Percentiles rank a stretch among this genome's conserved stretches.
phyloP scores from a whole-genome alignment of 129 eudicot species.

The Apium graveolens region DNA sequence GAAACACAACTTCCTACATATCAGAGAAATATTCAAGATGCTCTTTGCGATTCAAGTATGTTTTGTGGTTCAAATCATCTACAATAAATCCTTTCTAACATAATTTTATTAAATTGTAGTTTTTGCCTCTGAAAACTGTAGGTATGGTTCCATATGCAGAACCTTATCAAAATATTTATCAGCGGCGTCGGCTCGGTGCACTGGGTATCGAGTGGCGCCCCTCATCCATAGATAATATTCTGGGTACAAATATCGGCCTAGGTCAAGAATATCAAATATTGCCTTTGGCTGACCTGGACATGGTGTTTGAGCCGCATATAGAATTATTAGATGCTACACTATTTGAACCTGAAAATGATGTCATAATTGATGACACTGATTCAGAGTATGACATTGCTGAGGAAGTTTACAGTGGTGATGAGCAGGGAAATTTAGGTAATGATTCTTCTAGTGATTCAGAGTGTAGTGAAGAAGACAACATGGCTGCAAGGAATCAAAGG shows the following conservation, averaged over 20 bases:
- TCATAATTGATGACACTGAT: constrained; percentile 66
- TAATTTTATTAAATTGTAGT: neutral
- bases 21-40: constrained; percentile 69
- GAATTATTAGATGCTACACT: constrained; percentile 70
- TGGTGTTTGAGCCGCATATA: constrained; percentile 62
- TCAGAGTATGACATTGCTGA: constrained; percentile 76
- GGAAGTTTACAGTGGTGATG: constrained; percentile 58
- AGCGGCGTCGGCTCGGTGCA: constrained; percentile 84
- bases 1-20: constrained; percentile 86
- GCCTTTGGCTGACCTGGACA: constrained; percentile 81
- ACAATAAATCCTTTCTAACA: neutral
- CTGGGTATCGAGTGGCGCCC: constrained; percentile 89
- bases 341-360: constrained; percentile 87
- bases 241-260: constrained; percentile 76
- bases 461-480: constrained; percentile 40
- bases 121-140: constrained; percentile 20
- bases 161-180: constrained; percentile 87
- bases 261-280: constrained; percentile 76
- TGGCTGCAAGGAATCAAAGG: constrained; percentile 20
- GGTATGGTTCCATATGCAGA: constrained; percentile 96
- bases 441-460: constrained; percentile 48
- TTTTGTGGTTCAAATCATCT: constrained; percentile 11
- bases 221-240: constrained; percentile 52
- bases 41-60: constrained; percentile 93
- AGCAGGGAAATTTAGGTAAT: constrained; percentile 36